Evolutionary conservation across 331 rosid genomes (phyloP).

Genomic region (Rosa hybrid): DNA sequence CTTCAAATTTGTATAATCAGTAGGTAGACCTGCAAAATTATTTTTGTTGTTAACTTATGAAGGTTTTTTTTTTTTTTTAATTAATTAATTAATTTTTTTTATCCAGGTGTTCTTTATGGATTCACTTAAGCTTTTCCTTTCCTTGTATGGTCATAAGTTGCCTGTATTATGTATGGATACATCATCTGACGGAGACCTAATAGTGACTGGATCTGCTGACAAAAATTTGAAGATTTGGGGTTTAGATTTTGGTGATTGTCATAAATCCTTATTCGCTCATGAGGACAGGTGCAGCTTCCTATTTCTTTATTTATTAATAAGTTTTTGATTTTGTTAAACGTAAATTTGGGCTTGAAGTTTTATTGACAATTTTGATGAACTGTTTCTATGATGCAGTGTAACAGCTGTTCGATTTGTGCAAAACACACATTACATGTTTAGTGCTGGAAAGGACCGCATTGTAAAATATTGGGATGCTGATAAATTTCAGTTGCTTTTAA

Average conservation of each 20-base stretch:
- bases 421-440: constrained; percentile 85
- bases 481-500: constrained; percentile 86
- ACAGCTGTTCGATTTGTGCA: constrained; percentile 83
- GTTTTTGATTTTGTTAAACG: not conserved
- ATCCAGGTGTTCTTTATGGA: constrained; percentile 75
- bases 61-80: constrained; percentile 26
- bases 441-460: constrained; percentile 80
- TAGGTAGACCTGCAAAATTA: not conserved
- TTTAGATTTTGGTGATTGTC: constrained; percentile 96
- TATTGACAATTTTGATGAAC: constrained; percentile 24
- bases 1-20: constrained; percentile 2
- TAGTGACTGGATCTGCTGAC: constrained; percentile 94
- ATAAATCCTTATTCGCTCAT: constrained; percentile 90
- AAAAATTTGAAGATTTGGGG: constrained; percentile 98
- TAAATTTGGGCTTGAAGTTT: constrained; percentile 8
- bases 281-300: constrained; percentile 65
- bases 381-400: constrained; percentile 59
- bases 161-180: constrained; percentile 96
- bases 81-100: not conserved
- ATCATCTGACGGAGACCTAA: constrained; percentile 90
- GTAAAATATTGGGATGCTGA: constrained; percentile 98
- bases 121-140: constrained; percentile 72
- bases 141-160: constrained; percentile 90
- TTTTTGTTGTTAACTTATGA: constrained; percentile 14
- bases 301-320: not conserved